phyloP scores from a whole-genome alignment of 2,329 filamentous ascomycete species.

The Clarireedia sp. region DNA sequence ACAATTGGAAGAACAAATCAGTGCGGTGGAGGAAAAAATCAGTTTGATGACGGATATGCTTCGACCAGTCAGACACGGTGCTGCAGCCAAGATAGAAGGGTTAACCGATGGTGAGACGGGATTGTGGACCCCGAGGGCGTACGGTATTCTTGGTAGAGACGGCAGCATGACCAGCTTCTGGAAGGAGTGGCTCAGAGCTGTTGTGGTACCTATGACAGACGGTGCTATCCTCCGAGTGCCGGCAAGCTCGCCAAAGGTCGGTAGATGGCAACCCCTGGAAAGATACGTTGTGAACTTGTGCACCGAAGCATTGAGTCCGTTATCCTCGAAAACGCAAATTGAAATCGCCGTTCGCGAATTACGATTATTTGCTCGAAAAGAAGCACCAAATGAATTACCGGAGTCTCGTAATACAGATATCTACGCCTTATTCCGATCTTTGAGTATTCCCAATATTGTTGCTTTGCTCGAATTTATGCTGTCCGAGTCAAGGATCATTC shows the following conservation, averaged over 20 bases:
- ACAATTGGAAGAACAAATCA: constrained; percentile 85
- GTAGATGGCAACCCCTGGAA: constrained; percentile 93
- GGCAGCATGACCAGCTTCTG: constrained; percentile 79
- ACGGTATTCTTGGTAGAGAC: constrained; percentile 85
- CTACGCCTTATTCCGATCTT: constrained; percentile 81
- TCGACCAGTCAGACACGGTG: constrained; percentile 83
- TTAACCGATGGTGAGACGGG: constrained; percentile 92
- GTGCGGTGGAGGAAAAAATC: constrained; percentile 94
- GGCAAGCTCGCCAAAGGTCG: constrained; percentile 79
- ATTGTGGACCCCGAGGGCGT: constrained; percentile 90
- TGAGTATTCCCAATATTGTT: constrained; percentile 88
- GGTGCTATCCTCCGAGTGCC: constrained; percentile 76
- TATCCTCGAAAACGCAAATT: constrained; percentile 91
- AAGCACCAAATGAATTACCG: constrained; percentile 86
- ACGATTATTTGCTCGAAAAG: constrained; percentile 84
- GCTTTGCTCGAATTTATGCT: constrained; percentile 89
- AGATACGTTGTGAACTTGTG: constrained; percentile 96
- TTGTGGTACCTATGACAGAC: constrained; percentile 93
- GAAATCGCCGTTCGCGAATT: constrained; percentile 85
- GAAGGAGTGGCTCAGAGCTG: constrained; percentile 95
- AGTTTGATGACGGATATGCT: constrained; percentile 93
- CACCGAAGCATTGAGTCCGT: constrained; percentile 85
- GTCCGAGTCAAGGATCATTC: constrained; percentile 89
- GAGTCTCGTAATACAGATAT: constrained; percentile 86
- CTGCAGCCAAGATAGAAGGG: constrained; percentile 94